phyloP scores from a whole-genome alignment of 2,329 filamentous ascomycete genomes.

The Pseudocercospora ulei region DNA sequence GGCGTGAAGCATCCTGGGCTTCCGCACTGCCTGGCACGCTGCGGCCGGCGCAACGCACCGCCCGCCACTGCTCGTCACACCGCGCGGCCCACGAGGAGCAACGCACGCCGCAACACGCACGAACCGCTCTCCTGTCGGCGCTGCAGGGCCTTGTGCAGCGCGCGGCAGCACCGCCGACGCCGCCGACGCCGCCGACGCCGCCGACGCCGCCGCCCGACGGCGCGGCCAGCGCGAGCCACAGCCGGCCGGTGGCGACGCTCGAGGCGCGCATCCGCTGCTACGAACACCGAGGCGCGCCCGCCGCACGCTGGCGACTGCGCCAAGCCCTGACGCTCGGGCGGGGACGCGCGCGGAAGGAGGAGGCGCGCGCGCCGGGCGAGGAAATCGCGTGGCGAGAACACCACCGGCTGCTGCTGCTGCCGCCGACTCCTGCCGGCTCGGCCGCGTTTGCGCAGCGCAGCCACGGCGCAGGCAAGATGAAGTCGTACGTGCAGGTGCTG shows the following conservation, averaged over 20 bases:
- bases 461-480: slow-evolving; percentile 47
- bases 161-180: slow-evolving; percentile 5
- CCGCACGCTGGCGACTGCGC: slow-evolving; percentile 10
- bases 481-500: slow-evolving; percentile 62
- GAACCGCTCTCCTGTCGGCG: no score
- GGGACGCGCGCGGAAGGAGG: slow-evolving; percentile 4
- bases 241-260: slow-evolving; percentile 10
- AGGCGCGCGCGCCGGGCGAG: background rate
- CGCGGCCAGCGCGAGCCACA: background rate
- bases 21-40: no score
- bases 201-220: background rate
- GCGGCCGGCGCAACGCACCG: no score
- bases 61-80: no score
- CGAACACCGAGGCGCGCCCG: slow-evolving; percentile 8
- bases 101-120: no score
- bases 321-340: background rate
- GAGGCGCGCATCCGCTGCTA: slow-evolving; percentile 13
- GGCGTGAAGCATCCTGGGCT: no score
- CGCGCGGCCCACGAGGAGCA: no score
- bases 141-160: no score
- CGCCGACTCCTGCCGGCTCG: slow-evolving; percentile 9
- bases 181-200: background rate
- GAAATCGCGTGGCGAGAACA: slow-evolving; percentile 1
- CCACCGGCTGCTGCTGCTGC: slow-evolving; percentile 8
- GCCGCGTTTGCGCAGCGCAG: background rate